Evolutionary conservation across 495 filamentous ascomycete species (phyloP).

Genomic region (Astrothelium subdiscretum): DNA sequence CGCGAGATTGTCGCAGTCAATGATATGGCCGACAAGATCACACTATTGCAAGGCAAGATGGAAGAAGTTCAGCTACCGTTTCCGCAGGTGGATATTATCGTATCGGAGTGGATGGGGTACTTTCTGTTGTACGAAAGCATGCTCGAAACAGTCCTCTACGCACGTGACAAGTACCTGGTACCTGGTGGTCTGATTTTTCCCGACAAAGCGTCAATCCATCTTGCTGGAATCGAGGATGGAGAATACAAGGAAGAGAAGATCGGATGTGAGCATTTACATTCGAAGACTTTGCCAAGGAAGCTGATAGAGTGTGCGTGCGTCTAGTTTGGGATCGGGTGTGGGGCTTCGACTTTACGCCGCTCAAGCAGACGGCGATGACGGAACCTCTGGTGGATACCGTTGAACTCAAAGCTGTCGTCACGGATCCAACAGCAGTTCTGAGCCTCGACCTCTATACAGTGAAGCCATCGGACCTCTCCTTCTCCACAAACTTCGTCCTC

Average conservation of each 20-base stretch:
- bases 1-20: constrained; percentile 81
- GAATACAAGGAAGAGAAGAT: constrained; percentile 88
- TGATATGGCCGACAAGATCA: constrained; percentile 72
- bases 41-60: constrained; percentile 87
- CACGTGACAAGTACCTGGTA: constrained; percentile 79
- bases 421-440: constrained; percentile 64
- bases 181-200: constrained; percentile 83
- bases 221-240: constrained; percentile 77
- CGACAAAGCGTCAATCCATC: constrained; percentile 78
- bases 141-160: constrained; percentile 91
- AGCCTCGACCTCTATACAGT: constrained; percentile 76
- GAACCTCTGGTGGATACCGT: constrained; percentile 77
- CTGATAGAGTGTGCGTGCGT: neutral
- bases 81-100: constrained; percentile 90
- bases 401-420: constrained; percentile 66
- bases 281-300: neutral
- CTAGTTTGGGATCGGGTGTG: constrained; percentile 96
- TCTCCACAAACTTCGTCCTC: constrained; percentile 60
- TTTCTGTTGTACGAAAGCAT: constrained; percentile 97
- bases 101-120: constrained; percentile 99
- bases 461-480: constrained; percentile 60
- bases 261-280: constrained; percentile 44
- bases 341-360: constrained; percentile 89
- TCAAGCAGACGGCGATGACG: constrained; percentile 66
- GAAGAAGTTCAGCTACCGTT: constrained; percentile 88